A percentile compares a stretch with the other conserved stretches of the same genome.
phyloP scores from a whole-genome alignment of 2,329 filamentous ascomycete species.

The Pyricularia sp. region DNA sequence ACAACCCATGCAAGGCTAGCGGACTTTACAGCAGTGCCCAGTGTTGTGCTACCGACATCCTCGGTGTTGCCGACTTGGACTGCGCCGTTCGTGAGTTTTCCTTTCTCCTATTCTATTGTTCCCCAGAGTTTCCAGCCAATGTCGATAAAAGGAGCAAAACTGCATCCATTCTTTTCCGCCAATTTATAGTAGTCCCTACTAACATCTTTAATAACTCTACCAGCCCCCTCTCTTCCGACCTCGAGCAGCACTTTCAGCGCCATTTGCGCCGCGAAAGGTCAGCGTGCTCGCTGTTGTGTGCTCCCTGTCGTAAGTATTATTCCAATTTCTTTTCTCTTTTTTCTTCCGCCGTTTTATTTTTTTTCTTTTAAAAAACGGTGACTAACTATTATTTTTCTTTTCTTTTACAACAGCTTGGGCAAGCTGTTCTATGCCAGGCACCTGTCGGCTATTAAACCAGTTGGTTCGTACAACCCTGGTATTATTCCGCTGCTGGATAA shows the following conservation, averaged over 20 bases:
- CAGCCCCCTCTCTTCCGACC: constrained; percentile 12
- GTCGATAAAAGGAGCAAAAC: no score
- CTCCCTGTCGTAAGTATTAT: constrained; percentile 34
- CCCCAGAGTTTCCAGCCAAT: no score
- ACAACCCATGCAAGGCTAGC: constrained; percentile 28
- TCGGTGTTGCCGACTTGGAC: constrained; percentile 46
- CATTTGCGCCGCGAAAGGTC: constrained; percentile 36
- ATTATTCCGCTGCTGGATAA: neutral
- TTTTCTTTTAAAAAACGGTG: no score
- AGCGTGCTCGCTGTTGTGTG: constrained; percentile 48
- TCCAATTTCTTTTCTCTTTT: neutral
- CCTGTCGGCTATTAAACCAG: constrained; percentile 15
- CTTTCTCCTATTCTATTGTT: neutral
- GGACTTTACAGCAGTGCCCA: constrained; percentile 31
- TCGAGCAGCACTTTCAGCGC: constrained; percentile 16
- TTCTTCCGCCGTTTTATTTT: neutral
- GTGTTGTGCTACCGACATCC: constrained; percentile 55
- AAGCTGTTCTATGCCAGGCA: constrained; percentile 22
- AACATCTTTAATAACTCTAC: neutral
- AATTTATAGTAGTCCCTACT: neutral
- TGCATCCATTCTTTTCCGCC: neutral
- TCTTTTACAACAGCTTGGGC: constrained; percentile 13
- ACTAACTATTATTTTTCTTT: neutral
- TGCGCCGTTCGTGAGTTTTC: constrained; percentile 40
- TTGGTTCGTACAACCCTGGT: neutral